phyloP scores from a whole-genome alignment of 202 grass and related monocot genomes.

The Elaeis oleifera region DNA sequence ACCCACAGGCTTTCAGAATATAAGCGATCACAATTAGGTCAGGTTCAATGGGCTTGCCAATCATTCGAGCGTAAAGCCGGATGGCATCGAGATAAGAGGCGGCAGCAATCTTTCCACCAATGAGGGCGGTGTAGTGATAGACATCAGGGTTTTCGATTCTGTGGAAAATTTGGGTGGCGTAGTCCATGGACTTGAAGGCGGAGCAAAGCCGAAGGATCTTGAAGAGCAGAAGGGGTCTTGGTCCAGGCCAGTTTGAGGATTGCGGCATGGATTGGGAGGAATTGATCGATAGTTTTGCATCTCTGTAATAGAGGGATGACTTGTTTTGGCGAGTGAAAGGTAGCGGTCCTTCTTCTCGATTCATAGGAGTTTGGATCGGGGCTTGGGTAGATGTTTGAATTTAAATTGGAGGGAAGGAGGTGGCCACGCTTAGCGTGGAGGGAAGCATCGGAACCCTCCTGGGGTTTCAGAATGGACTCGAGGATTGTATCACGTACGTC shows the following conservation, averaged over 20 bases:
- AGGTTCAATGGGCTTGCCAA: neutral
- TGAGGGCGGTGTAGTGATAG: slow-evolving; percentile 23
- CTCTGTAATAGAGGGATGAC: neutral
- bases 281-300: slow-evolving; percentile 1
- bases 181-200: slow-evolving; percentile 8
- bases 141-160: slow-evolving; percentile 2
- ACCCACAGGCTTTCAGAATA: slow-evolving; percentile 21
- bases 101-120: slow-evolving; percentile 6
- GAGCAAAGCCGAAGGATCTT: slow-evolving; percentile 20
- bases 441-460: neutral
- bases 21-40: slow-evolving; percentile 8
- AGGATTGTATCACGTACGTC: too few species aligned
- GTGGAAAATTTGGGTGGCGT: slow-evolving; percentile 8
- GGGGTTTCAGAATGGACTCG: too few species aligned
- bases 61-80: slow-evolving; percentile 13
- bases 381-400: neutral
- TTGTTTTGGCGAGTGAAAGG: neutral
- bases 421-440: neutral
- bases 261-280: slow-evolving; percentile 13
- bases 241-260: slow-evolving; percentile 10
- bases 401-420: slow-evolving; percentile 12
- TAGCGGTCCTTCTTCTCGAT: too few species aligned
- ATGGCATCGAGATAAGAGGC: neutral
- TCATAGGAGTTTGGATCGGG: neutral
- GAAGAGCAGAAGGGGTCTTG: slow-evolving; percentile 16